A percentile compares a stretch with the other conserved stretches of the same genome.
Conservation (phyloP, 352 stramenopile species). For the Phytophthora tentaculata region DNA sequence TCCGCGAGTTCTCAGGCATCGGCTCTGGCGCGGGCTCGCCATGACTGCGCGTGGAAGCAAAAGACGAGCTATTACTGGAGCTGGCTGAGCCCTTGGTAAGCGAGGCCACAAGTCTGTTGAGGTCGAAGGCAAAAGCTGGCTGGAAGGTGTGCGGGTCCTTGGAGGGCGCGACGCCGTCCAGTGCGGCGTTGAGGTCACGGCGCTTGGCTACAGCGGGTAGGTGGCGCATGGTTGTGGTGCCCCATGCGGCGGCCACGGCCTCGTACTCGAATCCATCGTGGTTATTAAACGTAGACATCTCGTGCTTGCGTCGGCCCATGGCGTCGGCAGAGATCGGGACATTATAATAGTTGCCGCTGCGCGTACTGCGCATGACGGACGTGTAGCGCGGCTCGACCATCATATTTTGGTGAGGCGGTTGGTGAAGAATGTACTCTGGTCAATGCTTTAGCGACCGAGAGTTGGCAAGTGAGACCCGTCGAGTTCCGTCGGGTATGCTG, state of each 20-base stretch:
- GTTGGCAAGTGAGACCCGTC: slow-evolving; percentile 29
- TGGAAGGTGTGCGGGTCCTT: slow-evolving; percentile 50
- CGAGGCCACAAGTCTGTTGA: slow-evolving; percentile 58
- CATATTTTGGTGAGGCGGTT: slow-evolving; percentile 18
- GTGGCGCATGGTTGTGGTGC: slow-evolving; percentile 50
- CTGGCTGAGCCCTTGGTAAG: slow-evolving; percentile 36
- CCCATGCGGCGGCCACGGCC: slow-evolving; percentile 44
- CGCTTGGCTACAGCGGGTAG: slow-evolving; percentile 33
- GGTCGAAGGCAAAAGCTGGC: slow-evolving; percentile 60
- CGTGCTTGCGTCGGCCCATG: slow-evolving; percentile 18
- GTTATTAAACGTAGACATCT: slow-evolving; percentile 29
- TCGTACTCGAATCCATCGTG: slow-evolving; percentile 31
- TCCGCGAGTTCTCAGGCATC: slow-evolving; percentile 35
- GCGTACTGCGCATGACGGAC: slow-evolving; percentile 63
- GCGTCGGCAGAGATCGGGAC: slow-evolving; percentile 44
- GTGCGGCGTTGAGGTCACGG: slow-evolving; percentile 53
- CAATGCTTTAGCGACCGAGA: slow-evolving; percentile 16
- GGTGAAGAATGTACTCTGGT: slow-evolving; percentile 16
- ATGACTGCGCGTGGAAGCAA: slow-evolving; percentile 38
- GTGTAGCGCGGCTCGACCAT: slow-evolving; percentile 53
- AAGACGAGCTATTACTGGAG: slow-evolving; percentile 42
- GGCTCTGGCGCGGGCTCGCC: slow-evolving; percentile 35
- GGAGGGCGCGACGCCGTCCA: slow-evolving; percentile 35
- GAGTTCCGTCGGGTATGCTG: slow-evolving; percentile 1
- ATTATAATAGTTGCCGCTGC: slow-evolving; percentile 71